Percentiles rank a stretch among this genome's conserved stretches.
Conservation (phyloP, 306 rosid genomes). For the Sophora flavescens region DNA sequence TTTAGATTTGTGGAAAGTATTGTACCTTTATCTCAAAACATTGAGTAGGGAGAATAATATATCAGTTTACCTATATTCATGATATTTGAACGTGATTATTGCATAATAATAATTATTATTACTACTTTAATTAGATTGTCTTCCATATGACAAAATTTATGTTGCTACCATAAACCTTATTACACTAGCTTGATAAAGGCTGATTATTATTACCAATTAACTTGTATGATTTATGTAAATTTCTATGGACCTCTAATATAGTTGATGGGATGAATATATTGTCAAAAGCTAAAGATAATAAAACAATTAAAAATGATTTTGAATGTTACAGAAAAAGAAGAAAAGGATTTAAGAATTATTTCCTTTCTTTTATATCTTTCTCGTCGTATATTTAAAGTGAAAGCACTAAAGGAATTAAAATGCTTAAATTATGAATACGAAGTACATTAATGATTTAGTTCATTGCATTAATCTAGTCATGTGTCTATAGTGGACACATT, state of each 20-base stretch:
- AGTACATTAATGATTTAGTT: too few relatives aligned
- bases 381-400: background rate
- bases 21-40: background rate
- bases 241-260: background rate
- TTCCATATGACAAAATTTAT: background rate
- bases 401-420: too few relatives aligned
- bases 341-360: background rate
- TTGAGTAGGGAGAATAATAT: too few relatives aligned
- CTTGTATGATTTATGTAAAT: too few relatives aligned
- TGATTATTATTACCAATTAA: too few relatives aligned
- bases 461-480: too few relatives aligned
- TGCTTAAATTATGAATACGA: too few relatives aligned
- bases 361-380: background rate
- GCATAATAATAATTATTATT: background rate
- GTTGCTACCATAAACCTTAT: background rate
- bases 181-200: too few relatives aligned
- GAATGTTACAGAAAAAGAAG: background rate
- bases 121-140: background rate
- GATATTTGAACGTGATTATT: background rate
- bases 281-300: background rate
- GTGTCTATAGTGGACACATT: too few relatives aligned
- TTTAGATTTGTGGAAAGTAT: slow-evolving; percentile 16
- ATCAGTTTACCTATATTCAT: too few relatives aligned
- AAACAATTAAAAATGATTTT: background rate
- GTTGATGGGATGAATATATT: background rate